Conservation (phyloP, 208 protist species). For the Novymonas esmeraldas region DNA sequence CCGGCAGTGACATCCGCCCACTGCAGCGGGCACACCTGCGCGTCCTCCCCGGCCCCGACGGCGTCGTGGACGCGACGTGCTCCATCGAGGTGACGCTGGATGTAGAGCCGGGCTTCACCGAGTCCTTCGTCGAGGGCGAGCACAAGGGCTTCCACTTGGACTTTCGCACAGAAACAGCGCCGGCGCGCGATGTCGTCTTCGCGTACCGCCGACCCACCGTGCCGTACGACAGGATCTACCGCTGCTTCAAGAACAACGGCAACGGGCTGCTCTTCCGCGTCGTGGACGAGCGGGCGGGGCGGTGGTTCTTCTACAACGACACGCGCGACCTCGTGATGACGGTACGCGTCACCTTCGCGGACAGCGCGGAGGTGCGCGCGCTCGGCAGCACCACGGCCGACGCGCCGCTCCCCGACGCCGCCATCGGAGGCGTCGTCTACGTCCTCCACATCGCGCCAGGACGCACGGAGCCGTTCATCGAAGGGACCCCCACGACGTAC, state of each 20-base stretch:
- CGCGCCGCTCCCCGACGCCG: slow-evolving; percentile 18
- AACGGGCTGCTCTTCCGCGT: slow-evolving; percentile 75
- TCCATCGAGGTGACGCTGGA: slow-evolving; percentile 62
- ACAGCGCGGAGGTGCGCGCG: slow-evolving; percentile 31
- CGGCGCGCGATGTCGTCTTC: slow-evolving; percentile 52
- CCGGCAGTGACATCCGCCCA: slow-evolving; percentile 43
- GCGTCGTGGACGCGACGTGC: slow-evolving; percentile 27
- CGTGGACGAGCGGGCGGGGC: slow-evolving; percentile 36
- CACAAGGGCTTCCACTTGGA: slow-evolving; percentile 57
- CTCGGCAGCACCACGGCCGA: slow-evolving; percentile 34
- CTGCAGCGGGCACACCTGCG: slow-evolving; percentile 38
- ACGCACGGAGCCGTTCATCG: slow-evolving; percentile 58
- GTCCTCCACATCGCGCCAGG: slow-evolving; percentile 56
- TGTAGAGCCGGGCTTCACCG: slow-evolving; percentile 73
- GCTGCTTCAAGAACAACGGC: slow-evolving; percentile 76
- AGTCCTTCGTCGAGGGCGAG: slow-evolving; percentile 73
- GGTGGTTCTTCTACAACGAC: slow-evolving; percentile 75
- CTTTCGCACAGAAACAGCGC: slow-evolving; percentile 62
- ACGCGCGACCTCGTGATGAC: slow-evolving; percentile 54
- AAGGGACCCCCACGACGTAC: slow-evolving; percentile 54
- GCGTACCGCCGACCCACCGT: slow-evolving; percentile 51
- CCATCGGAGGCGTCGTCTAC: slow-evolving; percentile 27
- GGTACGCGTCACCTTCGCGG: slow-evolving; percentile 49
- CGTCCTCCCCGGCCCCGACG: slow-evolving; percentile 12
- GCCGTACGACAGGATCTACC: slow-evolving; percentile 74